A percentile compares a stretch with the other conserved stretches of the same genome.
Evolutionary conservation across 768 basidiomycete genomes (phyloP).

Genomic region (Termitomyces titanicus): DNA sequence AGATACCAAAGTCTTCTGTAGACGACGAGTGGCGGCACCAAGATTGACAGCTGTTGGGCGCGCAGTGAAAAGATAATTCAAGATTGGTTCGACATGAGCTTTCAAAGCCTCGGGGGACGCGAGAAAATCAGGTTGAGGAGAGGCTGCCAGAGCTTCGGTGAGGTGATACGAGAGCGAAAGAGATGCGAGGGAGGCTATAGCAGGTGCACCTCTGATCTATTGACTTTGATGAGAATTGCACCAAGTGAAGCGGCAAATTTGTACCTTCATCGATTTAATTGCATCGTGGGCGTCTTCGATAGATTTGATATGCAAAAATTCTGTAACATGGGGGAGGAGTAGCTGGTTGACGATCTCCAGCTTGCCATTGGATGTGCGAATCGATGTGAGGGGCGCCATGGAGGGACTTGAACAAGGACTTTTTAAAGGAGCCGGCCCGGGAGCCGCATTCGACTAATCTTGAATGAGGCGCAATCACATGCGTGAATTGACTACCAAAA

Average conservation of each 20-base stretch:
- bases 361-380: constrained; percentile 34
- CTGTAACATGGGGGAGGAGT: constrained; percentile 69
- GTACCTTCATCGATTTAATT: constrained; percentile 93
- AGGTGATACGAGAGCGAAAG: constrained; percentile 71
- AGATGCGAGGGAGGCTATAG: constrained; percentile 89
- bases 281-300: constrained; percentile 88
- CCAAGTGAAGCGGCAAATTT: constrained; percentile 4
- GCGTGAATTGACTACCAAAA: not conserved
- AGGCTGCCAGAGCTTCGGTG: constrained; percentile 43
- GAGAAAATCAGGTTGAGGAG: constrained; percentile 52
- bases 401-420: constrained; percentile 2
- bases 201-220: constrained; percentile 83
- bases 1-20: constrained; percentile 47
- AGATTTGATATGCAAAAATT: constrained; percentile 62
- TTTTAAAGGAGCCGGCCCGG: not conserved
- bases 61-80: constrained; percentile 77
- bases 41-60: constrained; percentile 98
- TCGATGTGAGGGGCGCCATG: constrained; percentile 36
- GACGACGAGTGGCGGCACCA: constrained; percentile 75
- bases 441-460: not conserved
- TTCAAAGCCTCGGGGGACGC: constrained; percentile 48
- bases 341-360: constrained; percentile 92
- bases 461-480: constrained; percentile 14
- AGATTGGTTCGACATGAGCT: constrained; percentile 50
- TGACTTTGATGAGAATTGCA: constrained; percentile 6